phyloP scores from a whole-genome alignment of 805 yeast genomes.

The Tetrapisispora arboricola region DNA sequence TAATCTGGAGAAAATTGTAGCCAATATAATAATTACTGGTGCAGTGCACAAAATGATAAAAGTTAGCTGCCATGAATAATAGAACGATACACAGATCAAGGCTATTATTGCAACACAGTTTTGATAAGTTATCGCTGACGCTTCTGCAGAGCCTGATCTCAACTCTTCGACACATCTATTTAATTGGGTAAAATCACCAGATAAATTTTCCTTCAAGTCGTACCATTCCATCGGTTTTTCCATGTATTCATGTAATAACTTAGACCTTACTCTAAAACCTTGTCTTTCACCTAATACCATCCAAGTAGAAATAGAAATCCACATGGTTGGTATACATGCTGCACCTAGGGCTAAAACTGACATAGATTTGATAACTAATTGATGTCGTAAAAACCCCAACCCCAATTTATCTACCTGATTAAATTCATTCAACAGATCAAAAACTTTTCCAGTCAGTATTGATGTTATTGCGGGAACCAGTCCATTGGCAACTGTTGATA shows the following conservation, averaged over 20 bases:
- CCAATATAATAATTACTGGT: constrained; percentile 51
- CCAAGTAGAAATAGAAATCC: constrained; percentile 55
- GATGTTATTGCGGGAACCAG: constrained; percentile 52
- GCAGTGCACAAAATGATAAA: constrained; percentile 62
- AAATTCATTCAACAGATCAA: constrained; percentile 34
- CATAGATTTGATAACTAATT: constrained; percentile 33
- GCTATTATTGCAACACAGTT: constrained; percentile 44
- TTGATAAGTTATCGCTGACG: constrained; percentile 47
- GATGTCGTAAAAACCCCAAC: constrained; percentile 12
- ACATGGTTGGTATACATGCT: constrained; percentile 34
- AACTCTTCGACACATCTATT: constrained; percentile 69
- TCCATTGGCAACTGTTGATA: constrained; percentile 42
- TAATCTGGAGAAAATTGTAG: constrained; percentile 40
- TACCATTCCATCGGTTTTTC: constrained; percentile 46
- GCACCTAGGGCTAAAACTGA: constrained; percentile 38
- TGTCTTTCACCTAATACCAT: constrained; percentile 63
- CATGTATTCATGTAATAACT: constrained; percentile 37
- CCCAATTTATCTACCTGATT: constrained; percentile 12
- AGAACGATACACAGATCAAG: constrained; percentile 53
- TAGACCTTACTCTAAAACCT: constrained; percentile 43
- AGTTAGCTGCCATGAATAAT: constrained; percentile 78
- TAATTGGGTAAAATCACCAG: constrained; percentile 56
- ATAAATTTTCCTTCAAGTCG: constrained; percentile 43
- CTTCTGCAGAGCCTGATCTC: constrained; percentile 58
- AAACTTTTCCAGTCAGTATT: constrained; percentile 55